phyloP scores from a whole-genome alignment of 257 asterid genomes.

The Ballota nigra region DNA sequence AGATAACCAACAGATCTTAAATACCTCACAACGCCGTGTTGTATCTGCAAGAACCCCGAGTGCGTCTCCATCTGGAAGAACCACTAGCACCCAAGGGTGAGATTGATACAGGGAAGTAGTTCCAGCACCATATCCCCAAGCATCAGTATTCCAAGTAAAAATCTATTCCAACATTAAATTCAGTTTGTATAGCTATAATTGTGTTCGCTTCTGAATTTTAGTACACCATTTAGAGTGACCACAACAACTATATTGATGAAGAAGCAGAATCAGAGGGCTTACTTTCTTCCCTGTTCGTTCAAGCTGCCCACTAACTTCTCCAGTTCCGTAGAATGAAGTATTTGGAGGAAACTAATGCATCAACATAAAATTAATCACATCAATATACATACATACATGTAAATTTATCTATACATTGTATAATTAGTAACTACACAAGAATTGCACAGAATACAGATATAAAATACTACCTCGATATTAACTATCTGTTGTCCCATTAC shows the following conservation, averaged over 20 bases:
- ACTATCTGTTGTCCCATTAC: conserved; percentile 68
- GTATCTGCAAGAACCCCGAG: conserved; percentile 97
- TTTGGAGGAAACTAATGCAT: conserved; percentile 65
- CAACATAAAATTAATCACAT: conserved; percentile 20
- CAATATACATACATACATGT: background rate
- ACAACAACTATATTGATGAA: background rate
- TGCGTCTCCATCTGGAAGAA: conserved; percentile 85
- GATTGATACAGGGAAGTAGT: conserved; percentile 95
- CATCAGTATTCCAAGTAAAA: conserved; percentile 91
- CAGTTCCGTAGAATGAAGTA: conserved; percentile 91
- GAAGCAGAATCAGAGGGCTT: conserved; percentile 22
- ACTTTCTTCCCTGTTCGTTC: conserved; percentile 96
- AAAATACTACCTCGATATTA: conserved; percentile 49
- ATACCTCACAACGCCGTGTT: conserved; percentile 85
- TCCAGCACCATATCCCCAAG: conserved; percentile 89
- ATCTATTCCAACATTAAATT: conserved; percentile 38
- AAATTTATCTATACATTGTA: background rate
- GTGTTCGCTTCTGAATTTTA: background rate
- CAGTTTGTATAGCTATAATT: background rate
- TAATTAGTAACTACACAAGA: background rate
- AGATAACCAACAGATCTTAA: conserved; percentile 9
- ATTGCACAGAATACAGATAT: background rate
- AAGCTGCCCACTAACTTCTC: conserved; percentile 65
- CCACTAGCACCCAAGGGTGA: conserved; percentile 96
- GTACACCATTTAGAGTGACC: background rate